Base-by-base conservation (phyloP, 768 basidiomycete species). In the Russula earlei region DNA sequence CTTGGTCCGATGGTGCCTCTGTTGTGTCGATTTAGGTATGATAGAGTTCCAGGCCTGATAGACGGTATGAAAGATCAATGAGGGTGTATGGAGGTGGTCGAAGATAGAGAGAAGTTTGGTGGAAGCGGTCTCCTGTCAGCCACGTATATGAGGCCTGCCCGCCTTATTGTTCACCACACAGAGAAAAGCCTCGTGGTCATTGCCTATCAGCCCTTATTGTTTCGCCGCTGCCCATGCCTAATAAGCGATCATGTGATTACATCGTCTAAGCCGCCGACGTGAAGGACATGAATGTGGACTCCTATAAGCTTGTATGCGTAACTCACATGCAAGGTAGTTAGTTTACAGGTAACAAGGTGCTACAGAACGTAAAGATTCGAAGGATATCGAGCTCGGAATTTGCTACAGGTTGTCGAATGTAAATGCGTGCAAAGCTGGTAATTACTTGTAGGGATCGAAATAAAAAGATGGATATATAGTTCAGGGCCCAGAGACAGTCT, bases 321-420 rank as follows among this genome's bases (percentile, higher is more conserved):
- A 33, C 38, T 33, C 38, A 36, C 51, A 52, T 34, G 37, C 29
- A 36, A 46, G 37, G 38, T 1, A 46, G 25, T 25, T 50, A 52
- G 19, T 46, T 19, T 53, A 59, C 56, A 61, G 10, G 20, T 36
- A 19, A 51, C 27, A 31, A 37, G 11, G 47, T 48, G 58, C 46
- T 47, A 60, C 58, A 61, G n/a, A 45, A 48, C n/a, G 46, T 42
- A 52, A 33, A 25, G 29, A 20, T 22, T 49, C 34, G 57, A 59
- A 57, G 52, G 36, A 54, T 33, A 24, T 37, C 27, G 34, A 45
- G 42, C 37, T 31, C 40, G n/a, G 37, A 45, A 43, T 29, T 41
- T 59, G 52, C 54, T 62, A 56, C 61, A 62, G 50, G 27, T 31
- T 49, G 22, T 47, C 24, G 10, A 47, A 61, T 24, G 37, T 34